phyloP scores from a whole-genome alignment of 768 basidiomycete genomes.

The Lentinus tigrinus region DNA sequence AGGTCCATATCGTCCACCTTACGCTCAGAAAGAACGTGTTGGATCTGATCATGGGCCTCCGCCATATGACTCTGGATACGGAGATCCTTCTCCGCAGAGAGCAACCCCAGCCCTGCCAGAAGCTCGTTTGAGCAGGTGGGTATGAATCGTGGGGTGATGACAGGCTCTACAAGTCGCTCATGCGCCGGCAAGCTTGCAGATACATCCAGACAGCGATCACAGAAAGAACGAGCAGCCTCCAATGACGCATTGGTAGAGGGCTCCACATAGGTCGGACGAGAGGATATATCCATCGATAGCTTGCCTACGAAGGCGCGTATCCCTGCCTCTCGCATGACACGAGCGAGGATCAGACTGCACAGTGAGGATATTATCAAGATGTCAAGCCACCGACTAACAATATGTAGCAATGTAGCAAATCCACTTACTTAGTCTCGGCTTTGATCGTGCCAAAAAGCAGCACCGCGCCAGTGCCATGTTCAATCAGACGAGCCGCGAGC shows the following conservation, averaged over 20 bases:
- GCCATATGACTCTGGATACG: conserved; percentile 82
- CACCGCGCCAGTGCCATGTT: conserved; percentile 76
- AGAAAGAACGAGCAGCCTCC: conserved; percentile 53
- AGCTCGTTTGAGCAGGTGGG: conserved; percentile 82
- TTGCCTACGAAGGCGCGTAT: conserved; percentile 86
- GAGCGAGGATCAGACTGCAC: conserved; percentile 82
- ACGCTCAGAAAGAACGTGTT: conserved; percentile 63
- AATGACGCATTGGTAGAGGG: conserved; percentile 49
- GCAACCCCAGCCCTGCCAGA: conserved; percentile 56
- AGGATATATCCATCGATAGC: conserved; percentile 84
- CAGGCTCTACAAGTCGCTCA: conserved; percentile 66
- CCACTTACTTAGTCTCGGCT: conserved; percentile 79
- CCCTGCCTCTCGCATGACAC: conserved; percentile 68
- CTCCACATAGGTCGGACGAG: conserved; percentile 71
- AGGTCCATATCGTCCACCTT: conserved; percentile 71
- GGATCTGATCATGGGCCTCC: conserved; percentile 74
- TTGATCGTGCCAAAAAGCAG: conserved; percentile 84
- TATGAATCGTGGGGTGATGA: conserved; percentile 86
- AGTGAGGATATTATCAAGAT: no score
- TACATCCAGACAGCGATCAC: conserved; percentile 45
- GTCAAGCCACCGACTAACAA: no score
- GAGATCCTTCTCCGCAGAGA: conserved; percentile 47
- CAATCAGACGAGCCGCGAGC: conserved; percentile 63
- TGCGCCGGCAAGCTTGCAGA: conserved; percentile 41
- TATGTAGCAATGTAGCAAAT: no score